Base-by-base conservation (phyloP, 192 early-diverging fungal species). In the Backusella macrospora region DNA sequence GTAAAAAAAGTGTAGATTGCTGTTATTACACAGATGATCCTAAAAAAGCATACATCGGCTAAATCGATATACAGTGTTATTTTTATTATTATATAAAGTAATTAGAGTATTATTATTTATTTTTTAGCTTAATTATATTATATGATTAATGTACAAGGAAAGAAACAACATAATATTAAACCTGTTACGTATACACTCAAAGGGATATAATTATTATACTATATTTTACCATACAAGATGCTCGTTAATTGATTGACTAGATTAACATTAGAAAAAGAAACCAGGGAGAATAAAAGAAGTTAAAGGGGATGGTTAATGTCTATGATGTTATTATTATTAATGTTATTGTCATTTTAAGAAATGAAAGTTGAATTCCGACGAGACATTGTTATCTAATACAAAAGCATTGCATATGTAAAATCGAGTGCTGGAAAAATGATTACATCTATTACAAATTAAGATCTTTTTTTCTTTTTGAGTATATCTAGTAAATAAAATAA, bases 371-470 rank as follows among this genome's bases (percentile, higher is more conserved):
- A 59, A 59, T 59, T 59, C 52, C 52, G 52, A 59, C 26, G 26
- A 23, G 52, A 34, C 29, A 34, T 34, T 34, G 2, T 34, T 34
- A 34, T 23, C 52, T 59, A 18, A 59, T 59, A 59, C 52, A 59
- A 59, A 59, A 26, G 52, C 52, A 59, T 59, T 59, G 52, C 52
- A 59, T 59, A 59, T 59, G 52, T 59, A 59, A 59, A 59, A 59
- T 59, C 21, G 52, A 18, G 52, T 59, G 52, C 52, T 59, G 52
- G 26, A 26, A 59, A 55, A 55, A 26, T 13, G 10, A 59, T 59
- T 59, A 59, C 52, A 26, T 18, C 52, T 26, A 21, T 59, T 59
- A 59, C 52, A 59, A 26, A 59, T 59, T 26, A 59, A 23, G 26
- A 59, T 59, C 26, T 59, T 55, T 23, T 55, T 59, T 59, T 26